Base-by-base conservation (phyloP, 78 protist genomes). In the Dictyostelium firmibasis region DNA sequence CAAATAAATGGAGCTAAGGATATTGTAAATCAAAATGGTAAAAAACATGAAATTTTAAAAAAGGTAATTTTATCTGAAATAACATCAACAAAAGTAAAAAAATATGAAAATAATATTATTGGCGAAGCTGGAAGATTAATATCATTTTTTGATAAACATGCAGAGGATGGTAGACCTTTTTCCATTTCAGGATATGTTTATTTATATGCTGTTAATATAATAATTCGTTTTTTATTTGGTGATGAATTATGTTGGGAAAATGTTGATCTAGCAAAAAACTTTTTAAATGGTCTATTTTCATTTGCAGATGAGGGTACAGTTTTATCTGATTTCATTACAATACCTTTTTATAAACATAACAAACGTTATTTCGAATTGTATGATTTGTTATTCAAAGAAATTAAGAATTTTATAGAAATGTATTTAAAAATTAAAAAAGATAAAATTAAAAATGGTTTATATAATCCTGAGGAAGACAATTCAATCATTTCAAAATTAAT, bases 21-120 rank as follows among this genome's bases (percentile, higher is more conserved):
- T 60, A 9, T 82, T 9, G 75, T 31, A 1, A 33, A 33, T 29
- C 72, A 77, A 18, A 89, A 81, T 81, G 93, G 93, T 7, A 76
- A 36, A 5, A 31, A 27, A 23, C 83, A 85, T 78, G 47, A 20
- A 27, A 25, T 57, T 6, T 29, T 81, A 20, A 78, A 75, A 50
- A 43, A 44, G 1, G 29, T 89, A 1, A 36, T 67, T 9, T 14
- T 69, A 10, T 25, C 31, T 2, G 87, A 83, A n/a, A 41, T 89
- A 31, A 78, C 86, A 0, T 16, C 67, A 14, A 13, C 62, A 23
- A 64, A 25, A 70, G 10, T 47, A 2, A 81, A 72, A 29, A n/a
- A 31, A 31, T 9, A 70, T 31, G 94, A 89, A 20, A 8, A 1
- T 50, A 33, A 43, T 20, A 81, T 89, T 9, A 25, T 20, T 6